Base-by-base conservation (phyloP, 2,329 filamentous ascomycete species). In the Albifimbria verrucaria region DNA sequence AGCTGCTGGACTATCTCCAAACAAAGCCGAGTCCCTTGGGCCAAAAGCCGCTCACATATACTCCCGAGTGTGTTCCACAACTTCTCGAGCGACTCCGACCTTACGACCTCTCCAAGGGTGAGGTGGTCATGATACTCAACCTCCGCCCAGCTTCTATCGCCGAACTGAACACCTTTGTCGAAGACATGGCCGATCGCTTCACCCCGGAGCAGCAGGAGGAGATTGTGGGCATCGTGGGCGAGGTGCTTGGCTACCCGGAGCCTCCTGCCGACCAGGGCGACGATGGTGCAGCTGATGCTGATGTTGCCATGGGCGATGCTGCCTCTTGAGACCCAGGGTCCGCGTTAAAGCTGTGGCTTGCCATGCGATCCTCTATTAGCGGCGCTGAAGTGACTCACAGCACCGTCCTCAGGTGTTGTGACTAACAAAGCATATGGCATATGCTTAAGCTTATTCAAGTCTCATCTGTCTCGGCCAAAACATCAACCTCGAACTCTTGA, bases 101-200 rank as follows among this genome's bases (percentile, higher is more conserved):
- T 1, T 87, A 79, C 66, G 77, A 82, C 45, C 76, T 89, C 52
- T 81, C 82, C 69, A 89, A 89, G 72, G 83, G 83, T 51, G 86
- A 89, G 68, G 71, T 86, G 51, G 72, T 89, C 63, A 87, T 87
- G 81, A 80, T 89, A 47, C 66, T 88, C 59, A 89, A 89, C 64
- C 70, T 87, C 43, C 78, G 86, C 11, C 86, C 86, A 0, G 74
- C 76, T 21, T 80, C 76, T 24, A 72, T 77, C 25, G 78, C 79
- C 4, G 77, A 79, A 45, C 73, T 89, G 58, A 85, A 85, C 62
- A 81, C 81, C 17, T 75, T 87, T 48, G 74, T 89, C 28, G 85
- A 89, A 67, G 84, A 89, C 58, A 81, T 87, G 73, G 76, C 80
- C 52, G 74, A 77, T 32, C 78, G 86, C 7, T 86, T 87, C 64